Base-by-base conservation (phyloP, 768 basidiomycete species). In the Russula olivacea region DNA sequence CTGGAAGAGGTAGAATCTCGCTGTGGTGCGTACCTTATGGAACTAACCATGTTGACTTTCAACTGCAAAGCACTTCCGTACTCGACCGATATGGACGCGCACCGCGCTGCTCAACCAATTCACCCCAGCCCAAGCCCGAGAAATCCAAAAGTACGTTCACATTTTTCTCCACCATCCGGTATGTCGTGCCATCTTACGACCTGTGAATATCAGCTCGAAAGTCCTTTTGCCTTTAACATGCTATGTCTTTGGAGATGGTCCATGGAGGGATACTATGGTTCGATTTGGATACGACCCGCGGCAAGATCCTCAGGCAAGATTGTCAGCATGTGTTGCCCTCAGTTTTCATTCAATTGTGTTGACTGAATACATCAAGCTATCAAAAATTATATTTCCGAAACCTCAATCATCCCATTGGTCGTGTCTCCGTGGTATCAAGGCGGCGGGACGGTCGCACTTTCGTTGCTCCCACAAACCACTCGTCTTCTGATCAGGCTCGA, bases 381-480 rank as follows among this genome's bases (percentile, higher is more conserved):
- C 96, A 99, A 74, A 84, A 93, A 15, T 76, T 98, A 4, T 91
- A 92, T 72, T 93, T 99, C 71, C 86, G 93, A 55, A 91, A 94
- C 70, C 83, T 87, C 50, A 89, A 90, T 63, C 90, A 92, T 68
- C 87, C 88, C 0, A 89, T 89, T 69, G 80, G 80, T 19, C 81
- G 89, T 32, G 86, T 89, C 0, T 91, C 91, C 17, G 85, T 91
- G n/a, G 80, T 83, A 12, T 81, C 83, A 4, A 81, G 88, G 32
- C 79, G 86, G 17, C 85, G 86, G 68, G 84, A 87, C 17, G 76
- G 80, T 23, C 71, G 78, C 23, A 50, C 55, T n/a, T 52, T 59
- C 5, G 65, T 58, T 23, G 58, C 65, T 8, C 60, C 61, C 34
- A 58, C 63, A n/a, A 74, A 73, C 17, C 75, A 77, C 8, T 77